Conservation (phyloP, 495 filamentous ascomycete genomes). For the Penicillium cosmopolitanum region DNA sequence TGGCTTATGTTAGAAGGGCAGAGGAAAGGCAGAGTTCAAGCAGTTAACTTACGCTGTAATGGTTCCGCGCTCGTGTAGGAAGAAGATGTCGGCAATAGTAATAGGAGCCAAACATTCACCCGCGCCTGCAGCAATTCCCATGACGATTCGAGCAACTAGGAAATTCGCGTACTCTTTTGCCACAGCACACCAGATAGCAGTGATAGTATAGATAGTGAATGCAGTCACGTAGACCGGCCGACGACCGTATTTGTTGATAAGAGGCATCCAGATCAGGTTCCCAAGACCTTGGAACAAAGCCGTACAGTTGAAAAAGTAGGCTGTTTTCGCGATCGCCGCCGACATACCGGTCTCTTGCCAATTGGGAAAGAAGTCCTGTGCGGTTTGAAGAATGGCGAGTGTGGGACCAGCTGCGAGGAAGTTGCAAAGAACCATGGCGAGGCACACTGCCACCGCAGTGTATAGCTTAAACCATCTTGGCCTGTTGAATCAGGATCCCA, state of each 20-base stretch:
- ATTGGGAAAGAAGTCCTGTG: constrained; percentile 42
- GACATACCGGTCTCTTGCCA: constrained; percentile 32
- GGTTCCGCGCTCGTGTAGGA: constrained; percentile 59
- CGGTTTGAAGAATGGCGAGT: constrained; percentile 52
- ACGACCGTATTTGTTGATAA: constrained; percentile 58
- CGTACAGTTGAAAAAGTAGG: constrained; percentile 57
- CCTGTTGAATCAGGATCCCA: constrained; percentile 30
- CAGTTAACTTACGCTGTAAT: constrained; percentile 39
- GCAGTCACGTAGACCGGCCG: constrained; percentile 55
- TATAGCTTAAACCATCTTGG: constrained; percentile 51
- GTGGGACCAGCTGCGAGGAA: constrained; percentile 58
- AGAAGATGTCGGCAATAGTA: constrained; percentile 61
- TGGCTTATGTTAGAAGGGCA: background rate
- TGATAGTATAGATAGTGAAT: constrained; percentile 48
- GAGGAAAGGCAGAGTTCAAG: no score
- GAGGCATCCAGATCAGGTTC: constrained; percentile 59
- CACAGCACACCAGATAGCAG: constrained; percentile 49
- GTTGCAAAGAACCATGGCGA: constrained; percentile 59
- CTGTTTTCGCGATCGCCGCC: constrained; percentile 46
- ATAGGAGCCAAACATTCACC: constrained; percentile 56
- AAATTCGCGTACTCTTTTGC: constrained; percentile 47
- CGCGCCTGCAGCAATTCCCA: constrained; percentile 56
- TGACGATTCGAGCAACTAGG: constrained; percentile 49
- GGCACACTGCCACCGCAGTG: constrained; percentile 49
- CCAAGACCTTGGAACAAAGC: constrained; percentile 53